These are phyloP conservation scores for Lentinula novae-zelandiae DNA, from an alignment of 1,284 basidiomycete genomes.

Conservation along the genomic window DNA sequence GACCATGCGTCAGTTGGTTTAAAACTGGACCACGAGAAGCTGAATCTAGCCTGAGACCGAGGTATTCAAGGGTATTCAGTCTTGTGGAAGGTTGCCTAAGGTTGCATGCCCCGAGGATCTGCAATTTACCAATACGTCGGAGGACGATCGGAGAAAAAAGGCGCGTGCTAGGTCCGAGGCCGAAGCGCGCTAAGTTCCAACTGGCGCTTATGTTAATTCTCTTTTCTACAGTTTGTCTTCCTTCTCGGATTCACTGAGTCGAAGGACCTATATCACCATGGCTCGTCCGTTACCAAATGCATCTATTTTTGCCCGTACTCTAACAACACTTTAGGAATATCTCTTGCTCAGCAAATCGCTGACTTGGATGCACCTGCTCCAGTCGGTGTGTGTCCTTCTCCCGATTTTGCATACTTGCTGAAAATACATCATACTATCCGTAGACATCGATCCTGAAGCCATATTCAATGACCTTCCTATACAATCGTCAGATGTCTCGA, in stretches of 20 bases:
- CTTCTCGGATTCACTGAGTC: not conserved
- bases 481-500: constrained; percentile 35
- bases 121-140: not conserved
- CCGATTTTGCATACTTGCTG: constrained; percentile 3
- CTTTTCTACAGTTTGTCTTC: not conserved
- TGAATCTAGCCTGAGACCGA: not conserved
- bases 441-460: constrained; percentile 81
- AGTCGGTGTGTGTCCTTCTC: constrained; percentile 41
- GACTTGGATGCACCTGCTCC: constrained; percentile 72
- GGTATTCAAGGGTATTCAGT: not conserved
- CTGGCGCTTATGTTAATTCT: not conserved
- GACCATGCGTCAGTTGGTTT: not conserved
- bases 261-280: not conserved
- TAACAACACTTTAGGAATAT: constrained; percentile 39
- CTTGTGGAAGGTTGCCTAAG: not conserved
- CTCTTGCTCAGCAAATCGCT: constrained; percentile 80
- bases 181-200: not conserved
- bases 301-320: not conserved
- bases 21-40: not conserved
- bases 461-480: constrained; percentile 30
- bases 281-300: not conserved
- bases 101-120: not conserved
- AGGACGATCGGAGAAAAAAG: not conserved
- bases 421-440: not conserved
- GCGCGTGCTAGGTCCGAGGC: not conserved